Base-by-base conservation (phyloP, 2,329 filamentous ascomycete genomes). In the Ceratocystis eucalypticola region DNA sequence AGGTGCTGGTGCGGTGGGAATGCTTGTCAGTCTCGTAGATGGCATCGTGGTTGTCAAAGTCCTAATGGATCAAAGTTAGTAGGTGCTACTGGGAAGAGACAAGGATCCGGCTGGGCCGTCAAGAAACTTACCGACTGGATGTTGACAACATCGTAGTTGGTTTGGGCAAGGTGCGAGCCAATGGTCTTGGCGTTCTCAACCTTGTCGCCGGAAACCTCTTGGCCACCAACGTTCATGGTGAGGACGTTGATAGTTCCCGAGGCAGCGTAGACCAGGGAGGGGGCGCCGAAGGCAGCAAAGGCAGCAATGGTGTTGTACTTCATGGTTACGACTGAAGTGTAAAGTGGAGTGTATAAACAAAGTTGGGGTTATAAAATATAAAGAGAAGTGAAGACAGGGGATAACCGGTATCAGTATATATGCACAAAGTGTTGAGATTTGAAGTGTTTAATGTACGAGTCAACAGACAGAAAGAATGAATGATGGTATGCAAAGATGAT, bases 1-100 rank as follows among this genome's bases (percentile, higher is more conserved):
- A 85, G 1, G 85, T 88, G 0, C 83, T 73, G 1, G 85, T 88
- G 65, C 85, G 79, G 73, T 81, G 80, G 2, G 82, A 76, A 70
- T 86, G 84, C 53, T 77, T 79, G 72, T 85, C 82, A 15, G 81
- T 82, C 8, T 76, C 76, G 74, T 88, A 88, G 69, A 88, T 79
- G 67, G 79, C 78, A 6, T 82, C 81, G 70, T 88, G 84, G 73
- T 83, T 88, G 74, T 86, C 86, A 77, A 88, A 88, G 72, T 88
- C 84, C 77, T 70, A 20, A 6, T 33, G 10, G 48, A 44, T 25
- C 5, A 15, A 25, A 45, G 64, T 68, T 55, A 68, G 59, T 53
- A 15, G 25, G 48, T 59, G 20, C 2, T 5, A 62, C 8, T 2
- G 33, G 33, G 7, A 37, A 37, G 33, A 37, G 33, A 33, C 30